phyloP scores from a whole-genome alignment of 2,329 filamentous ascomycete genomes.

The Pyricularia grisea region DNA sequence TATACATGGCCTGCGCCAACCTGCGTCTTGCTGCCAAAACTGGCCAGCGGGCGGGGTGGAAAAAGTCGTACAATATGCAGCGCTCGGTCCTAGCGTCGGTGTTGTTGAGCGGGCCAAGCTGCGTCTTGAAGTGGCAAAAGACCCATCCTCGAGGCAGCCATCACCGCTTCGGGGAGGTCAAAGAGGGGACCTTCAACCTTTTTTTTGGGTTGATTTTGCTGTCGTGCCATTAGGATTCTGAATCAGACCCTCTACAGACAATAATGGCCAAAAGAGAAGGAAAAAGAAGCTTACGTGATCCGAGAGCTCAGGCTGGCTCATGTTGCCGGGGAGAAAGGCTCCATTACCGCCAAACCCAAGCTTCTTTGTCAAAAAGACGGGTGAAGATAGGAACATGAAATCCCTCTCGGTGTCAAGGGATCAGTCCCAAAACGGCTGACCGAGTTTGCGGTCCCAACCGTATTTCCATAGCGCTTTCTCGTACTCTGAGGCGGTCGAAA shows the following conservation, averaged over 20 bases:
- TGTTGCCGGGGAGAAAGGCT: not conserved
- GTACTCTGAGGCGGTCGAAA: not conserved
- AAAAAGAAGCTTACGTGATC: not conserved
- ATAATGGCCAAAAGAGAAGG: too few species aligned
- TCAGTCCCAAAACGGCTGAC: not conserved
- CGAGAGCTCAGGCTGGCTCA: not conserved
- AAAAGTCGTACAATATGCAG: not conserved
- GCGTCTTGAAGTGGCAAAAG: not conserved
- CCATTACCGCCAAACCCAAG: slow-evolving; percentile 3
- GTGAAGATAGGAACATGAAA: not conserved
- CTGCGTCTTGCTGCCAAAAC: not conserved
- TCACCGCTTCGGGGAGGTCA: not conserved
- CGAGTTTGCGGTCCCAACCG: not conserved
- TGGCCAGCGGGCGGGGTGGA: not conserved
- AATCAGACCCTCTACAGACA: too few species aligned
- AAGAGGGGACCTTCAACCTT: not conserved
- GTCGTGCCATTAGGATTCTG: too few species aligned
- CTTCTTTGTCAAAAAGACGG: not conserved
- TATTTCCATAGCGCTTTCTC: not conserved
- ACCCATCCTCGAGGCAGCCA: slow-evolving; percentile 3
- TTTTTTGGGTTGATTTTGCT: not conserved
- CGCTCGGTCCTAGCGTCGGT: not conserved
- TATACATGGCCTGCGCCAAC: not conserved
- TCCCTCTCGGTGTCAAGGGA: not conserved
- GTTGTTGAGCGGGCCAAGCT: not conserved